Base-by-base conservation (phyloP, 352 stramenopile species). In the Phytophthora agathidicida region DNA sequence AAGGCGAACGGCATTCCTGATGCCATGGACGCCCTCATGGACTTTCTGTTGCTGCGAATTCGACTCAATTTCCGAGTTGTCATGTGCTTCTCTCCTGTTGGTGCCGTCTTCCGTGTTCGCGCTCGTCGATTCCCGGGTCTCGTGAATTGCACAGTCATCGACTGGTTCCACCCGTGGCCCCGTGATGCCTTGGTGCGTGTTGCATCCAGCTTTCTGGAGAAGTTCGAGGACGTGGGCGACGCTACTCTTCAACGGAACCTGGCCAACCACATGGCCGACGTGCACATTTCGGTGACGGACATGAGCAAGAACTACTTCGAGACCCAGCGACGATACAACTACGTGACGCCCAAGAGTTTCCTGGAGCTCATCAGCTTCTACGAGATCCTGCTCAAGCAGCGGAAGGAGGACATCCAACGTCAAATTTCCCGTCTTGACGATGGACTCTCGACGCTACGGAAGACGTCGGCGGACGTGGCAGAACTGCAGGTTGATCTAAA, bases 121-220 rank as follows among this genome's bases (percentile, higher is more conserved):
- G 97, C 97, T 16, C 81, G 97, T 37, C 81, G 96, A 13, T 99
- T 99, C 81, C 97, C 97, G 1, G 97, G 94, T 9, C 74, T 99
- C 3, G 93, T 99, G 19, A 99, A 99, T 65, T 98, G 88, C 56
- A 99, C 97, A 4, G 85, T 97, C 16, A 99, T 99, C 54, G 95
- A 99, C 61, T 98, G 96, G 83, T 99, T 99, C 69, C 96, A 99
- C 67, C 89, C 97, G 2, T 99, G 97, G 97, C 96, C 97, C 23
- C 83, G 92, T 28, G 95, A 99, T 42, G 97, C 97, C 1, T 76
- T 99, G 19, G 89, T 99, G n/a, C 96, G 89, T 22, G 97, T 99
- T n/a, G 97, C 96, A 0, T 78, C 85, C 3, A 91, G 91, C 30
- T 99, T 99, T 62, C 69, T 99, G 13, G 90, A 98, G 51, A 98